phyloP scores from a whole-genome alignment of 495 filamentous ascomycete species.

The Staphylotrichum longicolle region DNA sequence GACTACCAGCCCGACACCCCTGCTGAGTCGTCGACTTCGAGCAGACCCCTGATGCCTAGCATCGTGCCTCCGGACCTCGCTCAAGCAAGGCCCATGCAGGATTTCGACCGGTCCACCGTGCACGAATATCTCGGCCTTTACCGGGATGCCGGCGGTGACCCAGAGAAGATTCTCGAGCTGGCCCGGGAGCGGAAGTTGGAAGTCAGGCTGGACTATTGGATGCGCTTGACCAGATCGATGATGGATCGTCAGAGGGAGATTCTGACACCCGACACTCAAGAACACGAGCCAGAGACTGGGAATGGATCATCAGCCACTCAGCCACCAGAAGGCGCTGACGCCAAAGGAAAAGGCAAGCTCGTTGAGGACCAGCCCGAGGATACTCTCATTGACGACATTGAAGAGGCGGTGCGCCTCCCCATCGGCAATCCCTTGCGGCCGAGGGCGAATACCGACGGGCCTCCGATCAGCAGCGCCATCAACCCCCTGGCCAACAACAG shows the following conservation, averaged over 20 bases:
- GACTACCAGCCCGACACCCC: background rate
- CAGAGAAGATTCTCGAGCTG: slow-evolving; percentile 57
- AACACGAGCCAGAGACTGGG: too few relatives aligned
- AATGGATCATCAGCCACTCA: too few relatives aligned
- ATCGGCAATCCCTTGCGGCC: slow-evolving; percentile 24
- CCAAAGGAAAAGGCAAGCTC: slow-evolving; percentile 20
- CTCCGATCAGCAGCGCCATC: slow-evolving; percentile 31
- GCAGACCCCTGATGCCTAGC: background rate
- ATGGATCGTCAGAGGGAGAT: slow-evolving; percentile 16
- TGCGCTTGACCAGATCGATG: slow-evolving; percentile 38
- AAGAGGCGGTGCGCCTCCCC: slow-evolving; percentile 17
- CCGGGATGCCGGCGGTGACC: slow-evolving; percentile 56
- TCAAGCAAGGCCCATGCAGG: background rate
- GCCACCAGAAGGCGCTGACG: slow-evolving; percentile 11
- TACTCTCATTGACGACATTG: slow-evolving; percentile 1
- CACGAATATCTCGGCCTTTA: slow-evolving; percentile 53
- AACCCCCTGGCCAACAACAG: slow-evolving; percentile 50
- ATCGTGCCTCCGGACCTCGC: too few relatives aligned
- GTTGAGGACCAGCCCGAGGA: slow-evolving; percentile 5
- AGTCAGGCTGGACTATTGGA: slow-evolving; percentile 55
- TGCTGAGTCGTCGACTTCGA: background rate
- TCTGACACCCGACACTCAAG: background rate
- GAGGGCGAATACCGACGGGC: slow-evolving; percentile 50
- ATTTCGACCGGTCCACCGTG: slow-evolving; percentile 27
- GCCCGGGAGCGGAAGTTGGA: slow-evolving; percentile 60